A percentile compares a stretch with the other conserved stretches of the same genome.
These are phyloP conservation scores for Pachysandra terminalis DNA, from an alignment of 164 flowering plant genomes.

Conservation along the genomic window DNA sequence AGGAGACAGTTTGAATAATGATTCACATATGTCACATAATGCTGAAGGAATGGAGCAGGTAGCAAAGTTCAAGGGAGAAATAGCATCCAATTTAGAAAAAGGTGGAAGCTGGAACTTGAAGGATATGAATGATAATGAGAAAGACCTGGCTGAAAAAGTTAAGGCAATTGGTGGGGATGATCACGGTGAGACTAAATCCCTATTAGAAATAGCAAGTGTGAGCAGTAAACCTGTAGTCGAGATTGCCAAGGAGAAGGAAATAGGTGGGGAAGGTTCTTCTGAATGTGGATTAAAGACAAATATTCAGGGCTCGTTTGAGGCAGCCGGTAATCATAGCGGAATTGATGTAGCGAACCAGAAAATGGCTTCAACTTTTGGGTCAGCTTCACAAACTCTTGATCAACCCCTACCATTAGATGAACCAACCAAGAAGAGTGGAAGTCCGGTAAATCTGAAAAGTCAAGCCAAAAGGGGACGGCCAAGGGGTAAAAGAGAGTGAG, in stretches of 20 bases:
- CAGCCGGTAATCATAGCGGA: background rate
- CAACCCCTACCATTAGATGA: background rate
- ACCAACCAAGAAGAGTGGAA: background rate
- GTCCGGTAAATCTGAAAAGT: background rate
- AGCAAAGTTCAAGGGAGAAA: background rate
- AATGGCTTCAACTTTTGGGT: background rate
- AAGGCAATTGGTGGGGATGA: background rate
- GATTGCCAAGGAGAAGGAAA: too few species aligned
- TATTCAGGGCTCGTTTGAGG: background rate
- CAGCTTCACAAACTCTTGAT: background rate
- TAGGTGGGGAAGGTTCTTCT: too few species aligned
- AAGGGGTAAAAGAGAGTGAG: slow-evolving; percentile 1
- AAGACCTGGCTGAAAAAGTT: background rate
- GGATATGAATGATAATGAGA: background rate
- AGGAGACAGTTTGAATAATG: background rate
- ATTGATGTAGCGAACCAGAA: background rate
- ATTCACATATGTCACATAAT: too few species aligned
- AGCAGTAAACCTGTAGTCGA: too few species aligned
- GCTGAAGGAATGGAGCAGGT: too few species aligned
- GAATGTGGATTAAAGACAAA: background rate
- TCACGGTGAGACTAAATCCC: background rate
- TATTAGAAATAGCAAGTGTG: too few species aligned
- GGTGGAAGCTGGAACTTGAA: background rate
- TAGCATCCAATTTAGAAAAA: background rate
- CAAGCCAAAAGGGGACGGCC: background rate